A percentile compares a stretch with the other conserved stretches of the same genome.
These are phyloP conservation scores for Auriscalpium microsporum DNA, from an alignment of 768 basidiomycete species.

Conservation along the genomic window DNA sequence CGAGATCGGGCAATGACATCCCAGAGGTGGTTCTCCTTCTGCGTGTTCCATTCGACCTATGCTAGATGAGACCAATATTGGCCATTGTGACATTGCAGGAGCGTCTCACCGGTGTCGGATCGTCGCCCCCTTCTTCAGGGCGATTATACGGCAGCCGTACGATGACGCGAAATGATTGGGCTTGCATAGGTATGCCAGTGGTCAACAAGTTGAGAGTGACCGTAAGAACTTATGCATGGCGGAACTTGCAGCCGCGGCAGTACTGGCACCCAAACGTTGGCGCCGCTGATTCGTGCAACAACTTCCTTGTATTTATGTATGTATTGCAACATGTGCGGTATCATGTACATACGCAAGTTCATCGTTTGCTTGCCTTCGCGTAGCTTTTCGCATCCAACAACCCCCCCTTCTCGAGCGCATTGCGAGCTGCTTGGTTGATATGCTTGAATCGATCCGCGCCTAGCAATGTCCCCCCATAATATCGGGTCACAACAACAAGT, in stretches of 20 bases:
- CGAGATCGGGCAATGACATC: slow-evolving; percentile 77
- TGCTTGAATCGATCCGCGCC: slow-evolving; percentile 87
- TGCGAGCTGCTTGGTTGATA: slow-evolving; percentile 92
- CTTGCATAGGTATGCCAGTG: slow-evolving; percentile 7
- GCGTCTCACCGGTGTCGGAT: slow-evolving; percentile 58
- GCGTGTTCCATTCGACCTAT: slow-evolving; percentile 78
- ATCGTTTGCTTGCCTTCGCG: too few species aligned
- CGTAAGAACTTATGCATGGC: too few species aligned
- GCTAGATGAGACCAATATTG: slow-evolving; percentile 9
- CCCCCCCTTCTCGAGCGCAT: slow-evolving; percentile 81
- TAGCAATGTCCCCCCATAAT: slow-evolving; percentile 87
- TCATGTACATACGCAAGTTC: too few species aligned
- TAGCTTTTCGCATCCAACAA: slow-evolving; percentile 48
- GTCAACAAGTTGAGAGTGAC: too few species aligned
- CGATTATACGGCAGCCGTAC: slow-evolving; percentile 74
- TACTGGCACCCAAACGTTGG: too few species aligned
- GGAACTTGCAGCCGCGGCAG: too few species aligned
- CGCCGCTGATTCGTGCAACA: too few species aligned
- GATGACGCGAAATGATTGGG: slow-evolving; percentile 41
- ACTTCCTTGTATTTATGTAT: too few species aligned
- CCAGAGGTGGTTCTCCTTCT: slow-evolving; percentile 83
- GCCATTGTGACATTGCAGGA: background rate
- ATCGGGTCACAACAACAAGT: slow-evolving; percentile 86
- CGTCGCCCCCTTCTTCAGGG: slow-evolving; percentile 55
- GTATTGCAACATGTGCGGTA: too few species aligned